Conservation (phyloP, 805 yeast species). For the Pichia pseudocactophila region DNA sequence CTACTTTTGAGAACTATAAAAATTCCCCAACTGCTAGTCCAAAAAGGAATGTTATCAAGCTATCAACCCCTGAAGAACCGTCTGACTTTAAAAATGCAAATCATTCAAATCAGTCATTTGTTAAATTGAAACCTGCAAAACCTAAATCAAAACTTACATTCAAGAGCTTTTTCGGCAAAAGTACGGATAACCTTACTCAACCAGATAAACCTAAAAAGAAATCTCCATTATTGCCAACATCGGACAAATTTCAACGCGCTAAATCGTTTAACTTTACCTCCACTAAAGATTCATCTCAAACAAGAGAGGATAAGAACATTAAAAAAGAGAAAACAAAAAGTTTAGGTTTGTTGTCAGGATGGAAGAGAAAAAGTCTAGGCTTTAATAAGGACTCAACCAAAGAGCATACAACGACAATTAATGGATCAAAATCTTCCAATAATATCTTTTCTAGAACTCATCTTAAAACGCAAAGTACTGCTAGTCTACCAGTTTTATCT, state of each 20-base stretch:
- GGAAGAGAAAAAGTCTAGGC: slow-evolving; percentile 25
- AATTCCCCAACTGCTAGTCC: slow-evolving; percentile 4
- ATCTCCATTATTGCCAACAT: background rate
- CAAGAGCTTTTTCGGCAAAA: slow-evolving; percentile 22
- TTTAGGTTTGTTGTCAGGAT: slow-evolving; percentile 22
- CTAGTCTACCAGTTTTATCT: slow-evolving; percentile 6
- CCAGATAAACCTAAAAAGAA: background rate
- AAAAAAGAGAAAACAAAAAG: slow-evolving; percentile 19
- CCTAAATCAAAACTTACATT: slow-evolving; percentile 21
- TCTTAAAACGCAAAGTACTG: slow-evolving; percentile 3
- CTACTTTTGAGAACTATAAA: slow-evolving; percentile 10
- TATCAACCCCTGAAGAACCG: slow-evolving; percentile 8
- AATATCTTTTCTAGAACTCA: background rate
- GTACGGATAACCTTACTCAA: background rate
- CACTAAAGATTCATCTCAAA: no score
- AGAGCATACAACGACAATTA: background rate
- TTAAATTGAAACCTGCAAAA: background rate
- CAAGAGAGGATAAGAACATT: background rate
- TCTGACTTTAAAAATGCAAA: no score
- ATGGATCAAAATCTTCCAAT: background rate
- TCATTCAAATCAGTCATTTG: background rate
- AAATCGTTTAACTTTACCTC: slow-evolving; percentile 11
- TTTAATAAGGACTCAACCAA: slow-evolving; percentile 1
- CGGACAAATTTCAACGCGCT: slow-evolving; percentile 6
- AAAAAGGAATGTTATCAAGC: slow-evolving; percentile 2